Base-by-base conservation (phyloP, 306 rosid genomes). In the Erythrophleum fordii region DNA sequence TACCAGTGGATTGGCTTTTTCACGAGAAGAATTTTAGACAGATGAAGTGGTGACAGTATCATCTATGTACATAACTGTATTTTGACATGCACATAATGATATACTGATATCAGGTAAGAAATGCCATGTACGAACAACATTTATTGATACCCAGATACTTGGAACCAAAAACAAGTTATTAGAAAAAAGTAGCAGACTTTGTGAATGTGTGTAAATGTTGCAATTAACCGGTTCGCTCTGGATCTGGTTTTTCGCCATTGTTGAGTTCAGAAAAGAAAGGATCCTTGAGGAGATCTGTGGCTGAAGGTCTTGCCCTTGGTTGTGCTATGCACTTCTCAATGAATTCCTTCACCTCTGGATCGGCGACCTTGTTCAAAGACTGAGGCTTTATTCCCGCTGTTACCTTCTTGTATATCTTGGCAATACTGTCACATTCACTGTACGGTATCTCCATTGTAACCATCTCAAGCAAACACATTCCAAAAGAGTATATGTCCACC, bases 401-500 rank as follows among this genome's bases (percentile, higher is more conserved):
- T 41, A 95, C 99, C 83, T 89, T 91, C 81, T 85, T 92, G 92
- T 91, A 95, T 81, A 95, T 93, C 91, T 92, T 90, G 81, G 91
- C 95, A 25, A 95, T 68, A 77, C 87, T 86, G 80, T 95, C 93
- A 75, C 99, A 95, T 83, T 95, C 97, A 73, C 97, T 80, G 82
- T 95, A 95, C 13, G 97, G 99, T 81, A 95, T 93, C 87, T 91
- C 99, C 91, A 58, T 84, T 13, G 97, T 95, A 10, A 85, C 95
- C 97, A 93, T 91, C 92, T 95, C 99, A 45, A 95, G 97, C 87
- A 95, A 80, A 85, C 99, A 95, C 97, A 92, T 81, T 22, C 92
- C 97, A 29, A 95, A 95, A 8, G 99, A 95, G 88, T 95, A 95
- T 69, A 95, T 91, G 85, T 95, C 97, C 82, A 95, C 97, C 97